phyloP scores from a whole-genome alignment of 371 early-diverging fungal species.

The Rhizopus sp. region DNA sequence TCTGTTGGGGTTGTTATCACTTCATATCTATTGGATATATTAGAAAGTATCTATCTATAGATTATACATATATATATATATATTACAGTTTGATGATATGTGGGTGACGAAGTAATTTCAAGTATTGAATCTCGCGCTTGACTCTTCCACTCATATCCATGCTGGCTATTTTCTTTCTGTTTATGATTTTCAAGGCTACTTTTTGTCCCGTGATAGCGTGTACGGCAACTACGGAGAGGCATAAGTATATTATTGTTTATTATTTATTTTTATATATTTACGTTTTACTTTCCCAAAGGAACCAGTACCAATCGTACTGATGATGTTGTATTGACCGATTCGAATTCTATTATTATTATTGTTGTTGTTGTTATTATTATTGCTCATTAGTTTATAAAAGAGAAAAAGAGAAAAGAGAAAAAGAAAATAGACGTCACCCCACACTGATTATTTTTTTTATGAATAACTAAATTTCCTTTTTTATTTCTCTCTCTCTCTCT shows the following conservation, averaged over 20 bases:
- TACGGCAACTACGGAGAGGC: constrained; percentile 80
- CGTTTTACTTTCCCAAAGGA: constrained; percentile 98
- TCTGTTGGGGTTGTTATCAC: constrained; percentile 96
- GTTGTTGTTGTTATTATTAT: constrained; percentile 25
- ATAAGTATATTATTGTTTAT: constrained; percentile 3
- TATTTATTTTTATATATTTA: constrained; percentile 43
- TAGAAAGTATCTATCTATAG: neutral
- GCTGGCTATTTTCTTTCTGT: constrained; percentile 85
- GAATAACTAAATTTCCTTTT: neutral
- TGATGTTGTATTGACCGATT: constrained; percentile 90
- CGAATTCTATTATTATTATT: constrained; percentile 51
- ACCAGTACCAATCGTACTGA: constrained; percentile 94
- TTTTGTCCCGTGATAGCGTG: constrained; percentile 91
- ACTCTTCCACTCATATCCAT: constrained; percentile 94
- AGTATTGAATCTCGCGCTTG: constrained; percentile 96
- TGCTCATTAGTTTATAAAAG: constrained; percentile 1
- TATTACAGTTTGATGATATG: constrained; percentile 96
- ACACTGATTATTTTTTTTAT: too few species aligned
- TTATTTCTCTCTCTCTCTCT: constrained; percentile 4
- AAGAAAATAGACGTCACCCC: neutral
- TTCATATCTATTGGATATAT: constrained; percentile 72
- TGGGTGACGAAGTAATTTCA: constrained; percentile 93
- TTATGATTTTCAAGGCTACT: constrained; percentile 97
- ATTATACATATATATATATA: neutral
- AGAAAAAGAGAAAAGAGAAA: neutral